These are phyloP conservation scores for Thelephora terrestris DNA, from an alignment of 1,284 basidiomycete species.

Conservation along the genomic window DNA sequence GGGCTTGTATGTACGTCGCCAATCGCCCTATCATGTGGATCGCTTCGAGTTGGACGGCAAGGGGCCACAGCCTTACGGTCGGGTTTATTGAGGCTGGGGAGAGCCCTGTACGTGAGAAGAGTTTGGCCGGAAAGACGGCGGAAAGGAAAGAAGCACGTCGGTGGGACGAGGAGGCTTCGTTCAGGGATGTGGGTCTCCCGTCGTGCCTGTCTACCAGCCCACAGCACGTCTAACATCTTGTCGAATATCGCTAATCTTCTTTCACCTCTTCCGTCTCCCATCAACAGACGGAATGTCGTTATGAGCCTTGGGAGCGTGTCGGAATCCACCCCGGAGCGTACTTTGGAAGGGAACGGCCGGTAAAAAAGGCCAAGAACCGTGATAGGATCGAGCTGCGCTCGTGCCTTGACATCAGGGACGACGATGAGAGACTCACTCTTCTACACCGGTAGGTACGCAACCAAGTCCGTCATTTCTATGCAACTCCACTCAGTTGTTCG, in stretches of 20 bases:
- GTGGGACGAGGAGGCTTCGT: slow-evolving; percentile 72
- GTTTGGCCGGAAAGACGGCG: slow-evolving; percentile 64
- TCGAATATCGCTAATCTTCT: slow-evolving; percentile 71
- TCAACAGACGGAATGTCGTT: too few species aligned
- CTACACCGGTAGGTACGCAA: slow-evolving; percentile 79
- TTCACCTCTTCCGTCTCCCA: too few species aligned
- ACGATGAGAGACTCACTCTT: slow-evolving; percentile 84
- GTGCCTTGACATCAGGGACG: slow-evolving; percentile 76
- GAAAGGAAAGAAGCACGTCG: slow-evolving; percentile 65
- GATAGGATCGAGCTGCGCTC: slow-evolving; percentile 63
- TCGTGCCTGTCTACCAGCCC: slow-evolving; percentile 51
- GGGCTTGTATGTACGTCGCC: too few species aligned
- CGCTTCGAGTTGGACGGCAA: too few species aligned
- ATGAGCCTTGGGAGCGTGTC: slow-evolving; percentile 64
- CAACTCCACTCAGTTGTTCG: slow-evolving; percentile 38
- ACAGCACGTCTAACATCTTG: slow-evolving; percentile 1
- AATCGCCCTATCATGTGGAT: too few species aligned
- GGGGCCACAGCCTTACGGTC: too few species aligned
- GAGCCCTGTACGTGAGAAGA: too few species aligned
- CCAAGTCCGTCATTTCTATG: too few species aligned
- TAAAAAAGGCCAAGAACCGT: slow-evolving; percentile 62
- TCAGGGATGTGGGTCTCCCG: too few species aligned
- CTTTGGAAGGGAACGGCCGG: slow-evolving; percentile 70
- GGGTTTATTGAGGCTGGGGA: slow-evolving; percentile 64
- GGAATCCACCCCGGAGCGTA: slow-evolving; percentile 69